These are phyloP conservation scores for Neurospora tetraspora DNA, from an alignment of 495 filamentous ascomycete genomes.

Conservation along the genomic window DNA sequence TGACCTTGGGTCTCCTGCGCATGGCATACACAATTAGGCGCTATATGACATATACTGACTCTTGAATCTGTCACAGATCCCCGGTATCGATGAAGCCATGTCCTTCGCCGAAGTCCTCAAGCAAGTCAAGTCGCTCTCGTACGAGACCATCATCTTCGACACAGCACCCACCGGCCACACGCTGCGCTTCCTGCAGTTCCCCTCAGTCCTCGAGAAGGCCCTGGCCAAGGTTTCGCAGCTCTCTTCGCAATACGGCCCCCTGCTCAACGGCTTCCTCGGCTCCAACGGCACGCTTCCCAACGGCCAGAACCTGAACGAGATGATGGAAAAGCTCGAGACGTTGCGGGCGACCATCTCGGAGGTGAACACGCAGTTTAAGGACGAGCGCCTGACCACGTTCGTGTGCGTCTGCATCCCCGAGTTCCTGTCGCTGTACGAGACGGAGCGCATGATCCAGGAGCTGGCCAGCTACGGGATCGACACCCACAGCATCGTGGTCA, in stretches of 20 bases:
- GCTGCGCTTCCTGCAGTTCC: constrained; percentile 97
- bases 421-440: constrained; percentile 96
- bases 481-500: constrained; percentile 95
- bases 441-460: constrained; percentile 99
- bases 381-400: constrained; percentile 91
- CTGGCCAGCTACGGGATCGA: constrained; percentile 88
- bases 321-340: constrained; percentile 88
- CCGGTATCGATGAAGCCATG: constrained; percentile 98
- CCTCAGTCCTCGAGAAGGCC: constrained; percentile 95
- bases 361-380: constrained; percentile 97
- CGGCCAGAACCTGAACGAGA: constrained; percentile 79
- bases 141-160: constrained; percentile 98
- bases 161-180: constrained; percentile 99
- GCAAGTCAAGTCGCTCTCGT: constrained; percentile 98
- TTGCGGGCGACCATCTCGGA: constrained; percentile 88
- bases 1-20: neutral
- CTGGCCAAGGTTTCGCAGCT: constrained; percentile 93
- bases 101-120: constrained; percentile 98
- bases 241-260: constrained; percentile 86
- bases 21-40: neutral
- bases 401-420: constrained; percentile 98
- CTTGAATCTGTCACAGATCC: constrained; percentile 51
- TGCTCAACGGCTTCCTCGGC: constrained; percentile 88
- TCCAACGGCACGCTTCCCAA: constrained; percentile 72
- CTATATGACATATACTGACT: neutral